These are phyloP conservation scores for Pythium aquatile DNA, from an alignment of 352 stramenopile species.

Conservation along the genomic window DNA sequence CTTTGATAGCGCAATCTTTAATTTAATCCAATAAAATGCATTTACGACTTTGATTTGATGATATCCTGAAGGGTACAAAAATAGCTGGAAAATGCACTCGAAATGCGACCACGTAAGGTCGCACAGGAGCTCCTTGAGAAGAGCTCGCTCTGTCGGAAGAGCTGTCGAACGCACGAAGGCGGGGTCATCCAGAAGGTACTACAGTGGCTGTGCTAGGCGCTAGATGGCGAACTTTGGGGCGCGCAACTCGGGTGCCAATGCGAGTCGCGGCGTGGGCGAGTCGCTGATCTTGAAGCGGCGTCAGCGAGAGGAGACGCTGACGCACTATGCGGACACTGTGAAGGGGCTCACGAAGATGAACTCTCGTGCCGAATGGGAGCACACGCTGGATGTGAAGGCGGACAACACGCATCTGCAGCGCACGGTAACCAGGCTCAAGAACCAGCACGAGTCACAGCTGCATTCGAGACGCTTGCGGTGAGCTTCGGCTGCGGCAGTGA, in stretches of 20 bases:
- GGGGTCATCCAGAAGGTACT: background rate
- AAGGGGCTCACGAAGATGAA: conserved; percentile 49
- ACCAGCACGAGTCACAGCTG: conserved; percentile 74
- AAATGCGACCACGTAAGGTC: background rate
- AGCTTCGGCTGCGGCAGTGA: background rate
- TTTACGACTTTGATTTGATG: conserved; percentile 2
- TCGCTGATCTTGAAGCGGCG: conserved; percentile 71
- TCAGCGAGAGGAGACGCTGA: conserved; percentile 63
- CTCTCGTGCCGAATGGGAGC: conserved; percentile 69
- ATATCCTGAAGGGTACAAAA: conserved; percentile 13
- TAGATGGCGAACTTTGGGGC: conserved; percentile 12
- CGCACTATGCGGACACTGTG: conserved; percentile 52
- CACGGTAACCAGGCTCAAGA: conserved; percentile 50
- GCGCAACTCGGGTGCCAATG: conserved; percentile 13
- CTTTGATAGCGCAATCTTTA: background rate
- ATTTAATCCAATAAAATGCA: conserved; percentile 1
- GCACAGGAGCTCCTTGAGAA: background rate
- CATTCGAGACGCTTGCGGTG: conserved; percentile 57
- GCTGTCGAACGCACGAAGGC: background rate
- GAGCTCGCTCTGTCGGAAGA: background rate
- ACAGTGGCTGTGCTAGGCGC: background rate
- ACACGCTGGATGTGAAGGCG: conserved; percentile 51
- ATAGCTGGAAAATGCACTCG: conserved; percentile 12
- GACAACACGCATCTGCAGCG: conserved; percentile 49
- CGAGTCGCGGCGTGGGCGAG: conserved; percentile 57